These are phyloP conservation scores for Amanita molliuscula DNA, from an alignment of 768 basidiomycete species.

Conservation along the genomic window DNA sequence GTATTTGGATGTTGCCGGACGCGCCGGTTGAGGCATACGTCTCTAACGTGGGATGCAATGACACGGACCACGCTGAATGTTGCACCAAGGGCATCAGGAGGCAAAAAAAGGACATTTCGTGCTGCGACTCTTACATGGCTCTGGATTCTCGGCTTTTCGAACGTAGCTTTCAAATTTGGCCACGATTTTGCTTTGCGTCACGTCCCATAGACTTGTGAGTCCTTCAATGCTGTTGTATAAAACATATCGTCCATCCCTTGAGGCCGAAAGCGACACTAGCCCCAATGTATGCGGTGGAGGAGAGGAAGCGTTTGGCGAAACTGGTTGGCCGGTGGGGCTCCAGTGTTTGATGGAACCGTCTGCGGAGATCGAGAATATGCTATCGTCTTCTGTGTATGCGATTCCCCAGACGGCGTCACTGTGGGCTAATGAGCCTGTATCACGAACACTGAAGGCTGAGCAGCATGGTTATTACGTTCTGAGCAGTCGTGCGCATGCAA, in stretches of 20 bases:
- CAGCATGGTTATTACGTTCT: slow-evolving; percentile 49
- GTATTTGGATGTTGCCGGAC: slow-evolving; percentile 62
- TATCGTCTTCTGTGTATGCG: slow-evolving; percentile 58
- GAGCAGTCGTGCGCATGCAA: slow-evolving; percentile 62
- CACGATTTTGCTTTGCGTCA: slow-evolving; percentile 47
- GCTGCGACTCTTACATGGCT: slow-evolving; percentile 45
- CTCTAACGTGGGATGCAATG: slow-evolving; percentile 63
- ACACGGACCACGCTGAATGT: slow-evolving; percentile 71
- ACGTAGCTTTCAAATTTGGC: slow-evolving; percentile 69
- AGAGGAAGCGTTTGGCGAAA: slow-evolving; percentile 26
- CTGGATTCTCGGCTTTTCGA: slow-evolving; percentile 44
- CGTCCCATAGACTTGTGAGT: slow-evolving; percentile 65
- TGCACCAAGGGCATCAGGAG: not conserved
- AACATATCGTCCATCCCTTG: slow-evolving; percentile 52
- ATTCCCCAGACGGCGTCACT: slow-evolving; percentile 73
- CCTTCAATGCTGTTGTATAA: slow-evolving; percentile 83
- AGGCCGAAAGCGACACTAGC: slow-evolving; percentile 69
- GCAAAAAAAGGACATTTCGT: no score
- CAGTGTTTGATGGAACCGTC: slow-evolving; percentile 72
- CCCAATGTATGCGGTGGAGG: slow-evolving; percentile 76
- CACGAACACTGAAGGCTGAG: slow-evolving; percentile 16
- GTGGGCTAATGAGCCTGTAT: slow-evolving; percentile 48
- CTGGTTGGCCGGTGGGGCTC: slow-evolving; percentile 22
- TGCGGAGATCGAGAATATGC: slow-evolving; percentile 60
- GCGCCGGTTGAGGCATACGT: slow-evolving; percentile 69